Conservation (phyloP, 148 eudicot genomes). For the Silene latifolia region DNA sequence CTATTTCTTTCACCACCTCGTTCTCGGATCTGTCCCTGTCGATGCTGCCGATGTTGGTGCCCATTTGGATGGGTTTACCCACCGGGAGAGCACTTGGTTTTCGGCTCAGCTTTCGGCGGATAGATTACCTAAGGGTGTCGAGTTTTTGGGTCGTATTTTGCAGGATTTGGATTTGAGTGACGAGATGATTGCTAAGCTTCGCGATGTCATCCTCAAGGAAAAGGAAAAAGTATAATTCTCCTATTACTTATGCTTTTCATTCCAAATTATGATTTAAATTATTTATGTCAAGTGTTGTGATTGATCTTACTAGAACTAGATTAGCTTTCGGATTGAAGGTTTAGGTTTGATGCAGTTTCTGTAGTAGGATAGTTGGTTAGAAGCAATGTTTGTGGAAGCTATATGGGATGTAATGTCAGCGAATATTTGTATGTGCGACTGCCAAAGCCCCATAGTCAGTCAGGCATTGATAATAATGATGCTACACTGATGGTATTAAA, state of each 20-base stretch:
- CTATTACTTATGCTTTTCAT: not conserved
- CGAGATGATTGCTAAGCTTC: conserved; percentile 26
- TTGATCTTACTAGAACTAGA: too few species aligned
- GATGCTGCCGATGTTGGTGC: conserved; percentile 52
- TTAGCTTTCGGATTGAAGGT: too few species aligned
- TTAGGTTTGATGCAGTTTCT: too few species aligned
- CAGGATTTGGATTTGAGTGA: conserved; percentile 43
- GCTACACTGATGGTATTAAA: too few species aligned
- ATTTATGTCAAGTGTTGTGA: too few species aligned
- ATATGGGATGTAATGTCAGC: too few species aligned
- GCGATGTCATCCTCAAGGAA: conserved; percentile 41
- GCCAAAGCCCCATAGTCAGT: too few species aligned
- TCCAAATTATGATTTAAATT: too few species aligned
- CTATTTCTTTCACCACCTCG: conserved; percentile 43
- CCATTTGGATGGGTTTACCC: conserved; percentile 33
- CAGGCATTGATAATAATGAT: too few species aligned
- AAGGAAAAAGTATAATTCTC: conserved; percentile 41
- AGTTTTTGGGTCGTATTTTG: conserved; percentile 40
- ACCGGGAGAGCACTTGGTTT: conserved; percentile 37
- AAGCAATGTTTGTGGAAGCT: too few species aligned
- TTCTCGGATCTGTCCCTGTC: conserved; percentile 35
- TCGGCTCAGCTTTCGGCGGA: conserved; percentile 22
- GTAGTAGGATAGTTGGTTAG: too few species aligned
- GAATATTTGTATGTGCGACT: too few species aligned
- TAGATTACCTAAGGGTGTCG: conserved; percentile 36